These are phyloP conservation scores for Peronospora tabacina DNA, from an alignment of 352 stramenopile species.

Conservation along the genomic window DNA sequence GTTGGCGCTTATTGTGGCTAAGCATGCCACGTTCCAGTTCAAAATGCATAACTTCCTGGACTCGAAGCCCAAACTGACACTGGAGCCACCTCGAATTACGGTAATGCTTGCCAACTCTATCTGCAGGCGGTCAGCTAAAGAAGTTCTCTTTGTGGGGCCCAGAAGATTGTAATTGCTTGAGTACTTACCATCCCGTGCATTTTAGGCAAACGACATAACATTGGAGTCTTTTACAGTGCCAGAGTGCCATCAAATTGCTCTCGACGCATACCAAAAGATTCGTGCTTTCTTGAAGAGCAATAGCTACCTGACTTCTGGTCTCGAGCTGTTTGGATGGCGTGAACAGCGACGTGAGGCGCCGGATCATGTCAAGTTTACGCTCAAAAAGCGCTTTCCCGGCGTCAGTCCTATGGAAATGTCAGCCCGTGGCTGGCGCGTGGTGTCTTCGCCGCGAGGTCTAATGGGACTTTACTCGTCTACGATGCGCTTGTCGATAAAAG, in stretches of 20 bases:
- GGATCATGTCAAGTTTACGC: constrained; percentile 45
- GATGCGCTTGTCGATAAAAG: constrained; percentile 37
- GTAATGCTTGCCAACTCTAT: constrained; percentile 8
- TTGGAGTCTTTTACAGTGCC: constrained; percentile 27
- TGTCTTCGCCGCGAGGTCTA: constrained; percentile 25
- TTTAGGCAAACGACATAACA: constrained; percentile 10
- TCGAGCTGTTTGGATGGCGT: constrained; percentile 45
- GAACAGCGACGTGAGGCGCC: constrained; percentile 35
- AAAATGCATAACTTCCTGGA: constrained; percentile 31
- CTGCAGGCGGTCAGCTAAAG: constrained; percentile 3
- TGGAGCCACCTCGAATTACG: constrained; percentile 7
- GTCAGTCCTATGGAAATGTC: constrained; percentile 27
- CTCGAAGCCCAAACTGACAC: constrained; percentile 23
- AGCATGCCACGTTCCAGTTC: constrained; percentile 38
- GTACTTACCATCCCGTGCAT: constrained; percentile 7
- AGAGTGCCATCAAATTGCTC: constrained; percentile 38
- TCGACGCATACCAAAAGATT: constrained; percentile 34
- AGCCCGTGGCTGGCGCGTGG: constrained; percentile 31
- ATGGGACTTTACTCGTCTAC: constrained; percentile 39
- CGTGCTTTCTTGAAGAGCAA: constrained; percentile 37
- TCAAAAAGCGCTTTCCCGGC: constrained; percentile 43
- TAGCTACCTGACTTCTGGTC: constrained; percentile 34
- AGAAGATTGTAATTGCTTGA: constrained; percentile 11
- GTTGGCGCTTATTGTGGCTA: constrained; percentile 33
- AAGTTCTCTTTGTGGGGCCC: constrained; percentile 9